Evolutionary conservation across 257 asterid species (phyloP).

Genomic region (Rauvolfia tetraphylla): DNA sequence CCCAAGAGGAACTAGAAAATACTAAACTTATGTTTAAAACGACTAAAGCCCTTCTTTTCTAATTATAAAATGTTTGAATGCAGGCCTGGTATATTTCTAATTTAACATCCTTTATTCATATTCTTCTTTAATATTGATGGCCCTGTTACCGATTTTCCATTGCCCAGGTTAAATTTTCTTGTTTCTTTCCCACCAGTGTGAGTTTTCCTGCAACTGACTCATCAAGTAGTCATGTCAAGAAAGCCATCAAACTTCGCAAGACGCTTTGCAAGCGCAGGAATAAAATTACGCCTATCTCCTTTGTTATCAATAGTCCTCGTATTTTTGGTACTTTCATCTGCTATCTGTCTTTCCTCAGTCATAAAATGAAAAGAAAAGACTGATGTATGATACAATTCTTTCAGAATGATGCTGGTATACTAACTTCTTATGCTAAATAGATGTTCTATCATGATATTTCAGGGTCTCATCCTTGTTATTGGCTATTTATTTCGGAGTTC

Average conservation of each 20-base stretch:
- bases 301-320: constrained; percentile 30
- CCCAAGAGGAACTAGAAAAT: too few species aligned
- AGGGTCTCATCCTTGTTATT: constrained; percentile 35
- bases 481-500: constrained; percentile 34
- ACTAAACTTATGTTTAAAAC: neutral
- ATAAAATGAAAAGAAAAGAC: neutral
- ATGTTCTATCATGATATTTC: constrained; percentile 7
- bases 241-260: constrained; percentile 33
- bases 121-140: neutral
- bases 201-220: neutral
- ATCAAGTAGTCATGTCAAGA: constrained; percentile 34
- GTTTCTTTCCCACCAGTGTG: constrained; percentile 4
- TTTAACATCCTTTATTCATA: neutral
- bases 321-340: constrained; percentile 28
- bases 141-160: neutral
- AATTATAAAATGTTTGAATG: neutral
- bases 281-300: constrained; percentile 33
- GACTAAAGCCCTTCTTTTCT: neutral
- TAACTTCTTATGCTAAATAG: neutral
- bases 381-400: neutral
- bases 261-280: constrained; percentile 30
- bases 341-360: neutral
- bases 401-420: neutral
- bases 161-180: neutral
- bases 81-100: neutral